These are phyloP conservation scores for Echeveria elegans DNA, from an alignment of 164 flowering plant species.

Conservation along the genomic window DNA sequence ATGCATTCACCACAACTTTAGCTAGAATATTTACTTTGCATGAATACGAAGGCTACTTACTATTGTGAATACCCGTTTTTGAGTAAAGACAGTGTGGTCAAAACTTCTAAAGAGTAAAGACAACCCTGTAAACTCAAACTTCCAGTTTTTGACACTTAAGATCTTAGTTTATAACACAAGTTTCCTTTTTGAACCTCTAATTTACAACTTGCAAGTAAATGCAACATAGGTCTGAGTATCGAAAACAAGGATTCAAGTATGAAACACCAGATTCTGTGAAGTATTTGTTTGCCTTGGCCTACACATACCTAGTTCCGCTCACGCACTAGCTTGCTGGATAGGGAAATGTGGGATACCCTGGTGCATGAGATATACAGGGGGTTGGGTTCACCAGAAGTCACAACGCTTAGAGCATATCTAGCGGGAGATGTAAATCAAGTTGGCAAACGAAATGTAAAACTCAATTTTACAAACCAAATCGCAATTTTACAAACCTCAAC, in stretches of 20 bases:
- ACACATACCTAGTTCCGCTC: not conserved
- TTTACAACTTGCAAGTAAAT: not conserved
- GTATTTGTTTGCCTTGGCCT: not conserved
- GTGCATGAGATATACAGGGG: not conserved
- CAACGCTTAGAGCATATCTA: not conserved
- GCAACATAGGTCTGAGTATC: not conserved
- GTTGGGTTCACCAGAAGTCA: not conserved
- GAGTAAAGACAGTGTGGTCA: too few species aligned
- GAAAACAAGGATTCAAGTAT: not conserved
- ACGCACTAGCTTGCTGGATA: not conserved
- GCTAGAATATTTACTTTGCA: not conserved
- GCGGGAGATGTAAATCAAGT: too few species aligned
- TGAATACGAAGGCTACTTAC: not conserved
- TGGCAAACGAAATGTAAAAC: too few species aligned
- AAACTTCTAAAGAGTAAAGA: constrained; percentile 1
- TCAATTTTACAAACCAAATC: too few species aligned
- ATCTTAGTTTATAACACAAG: not conserved
- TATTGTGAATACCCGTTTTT: too few species aligned
- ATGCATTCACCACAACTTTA: not conserved
- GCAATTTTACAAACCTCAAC: too few species aligned
- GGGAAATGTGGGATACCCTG: not conserved
- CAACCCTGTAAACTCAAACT: not conserved
- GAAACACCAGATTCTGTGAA: not conserved
- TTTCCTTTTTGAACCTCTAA: not conserved
- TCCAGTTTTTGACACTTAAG: not conserved